These are phyloP conservation scores for Globisporangium mamillatum DNA, from an alignment of 352 stramenopile genomes.

Conservation along the genomic window DNA sequence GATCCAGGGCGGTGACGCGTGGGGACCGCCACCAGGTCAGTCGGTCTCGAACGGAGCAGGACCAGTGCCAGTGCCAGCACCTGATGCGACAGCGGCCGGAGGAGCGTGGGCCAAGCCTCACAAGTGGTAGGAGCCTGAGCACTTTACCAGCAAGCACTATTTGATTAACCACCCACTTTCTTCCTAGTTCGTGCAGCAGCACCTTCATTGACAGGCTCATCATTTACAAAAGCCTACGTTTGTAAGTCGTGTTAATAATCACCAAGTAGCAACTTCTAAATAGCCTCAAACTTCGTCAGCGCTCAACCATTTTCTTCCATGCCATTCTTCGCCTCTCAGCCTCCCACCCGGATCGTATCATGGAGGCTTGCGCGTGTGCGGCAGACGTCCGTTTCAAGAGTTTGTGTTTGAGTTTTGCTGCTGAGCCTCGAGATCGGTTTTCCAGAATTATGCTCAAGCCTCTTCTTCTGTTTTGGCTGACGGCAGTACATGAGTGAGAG, in stretches of 20 bases:
- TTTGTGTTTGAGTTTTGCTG: neutral
- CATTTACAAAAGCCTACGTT: neutral
- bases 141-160: neutral
- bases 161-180: neutral
- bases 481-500: neutral
- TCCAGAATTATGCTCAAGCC: neutral
- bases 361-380: neutral
- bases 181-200: neutral
- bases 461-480: neutral
- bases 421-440: neutral
- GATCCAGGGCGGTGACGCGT: constrained; percentile 17
- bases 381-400: constrained; percentile 8
- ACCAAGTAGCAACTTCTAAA: neutral
- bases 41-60: constrained; percentile 12
- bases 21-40: constrained; percentile 26
- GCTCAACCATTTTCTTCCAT: neutral
- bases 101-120: constrained; percentile 62
- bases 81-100: constrained; percentile 2
- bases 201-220: neutral
- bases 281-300: neutral
- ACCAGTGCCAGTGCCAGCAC: constrained; percentile 11
- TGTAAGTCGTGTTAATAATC: neutral
- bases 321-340: neutral
- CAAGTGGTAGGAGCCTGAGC: constrained; percentile 40
- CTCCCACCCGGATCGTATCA: neutral